A percentile compares a stretch with the other conserved stretches of the same genome.
phyloP scores from a whole-genome alignment of 129 eudicot species.

The Centaurea solstitialis region DNA sequence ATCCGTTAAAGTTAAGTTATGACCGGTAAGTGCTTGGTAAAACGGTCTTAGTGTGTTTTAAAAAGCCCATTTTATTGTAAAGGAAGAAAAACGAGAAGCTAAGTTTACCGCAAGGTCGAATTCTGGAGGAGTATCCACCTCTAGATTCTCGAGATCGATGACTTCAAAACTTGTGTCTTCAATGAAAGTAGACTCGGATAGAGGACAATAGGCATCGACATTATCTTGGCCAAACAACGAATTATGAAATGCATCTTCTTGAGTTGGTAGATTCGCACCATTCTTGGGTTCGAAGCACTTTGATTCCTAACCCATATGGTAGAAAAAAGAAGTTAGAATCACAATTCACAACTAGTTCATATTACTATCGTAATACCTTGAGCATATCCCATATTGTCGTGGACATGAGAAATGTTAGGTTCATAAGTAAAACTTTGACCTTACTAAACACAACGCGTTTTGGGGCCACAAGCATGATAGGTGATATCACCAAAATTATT shows the following conservation, averaged over 20 bases:
- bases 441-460: too few species aligned
- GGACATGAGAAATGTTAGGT: too few species aligned
- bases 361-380: too few species aligned
- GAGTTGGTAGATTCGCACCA: slow-evolving; percentile 20
- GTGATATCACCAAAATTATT: too few species aligned
- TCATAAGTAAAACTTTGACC: too few species aligned
- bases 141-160: slow-evolving; percentile 53
- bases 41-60: not conserved
- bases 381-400: too few species aligned
- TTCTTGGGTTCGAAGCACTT: slow-evolving; percentile 31
- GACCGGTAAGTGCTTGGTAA: too few species aligned
- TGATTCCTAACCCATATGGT: slow-evolving; percentile 35
- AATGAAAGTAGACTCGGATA: not conserved
- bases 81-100: slow-evolving; percentile 8
- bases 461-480: too few species aligned
- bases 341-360: not conserved
- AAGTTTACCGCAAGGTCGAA: slow-evolving; percentile 49
- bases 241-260: slow-evolving; percentile 30
- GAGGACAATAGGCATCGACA: slow-evolving; percentile 24
- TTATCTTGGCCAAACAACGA: slow-evolving; percentile 39
- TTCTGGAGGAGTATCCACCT: slow-evolving; percentile 56
- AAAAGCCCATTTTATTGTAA: not conserved
- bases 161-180: slow-evolving; percentile 22
- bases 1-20: too few species aligned
- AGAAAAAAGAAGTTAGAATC: slow-evolving; percentile 2